These are phyloP conservation scores for Pseudotulostoma volvatum DNA, from an alignment of 495 filamentous ascomycete species.

Conservation along the genomic window DNA sequence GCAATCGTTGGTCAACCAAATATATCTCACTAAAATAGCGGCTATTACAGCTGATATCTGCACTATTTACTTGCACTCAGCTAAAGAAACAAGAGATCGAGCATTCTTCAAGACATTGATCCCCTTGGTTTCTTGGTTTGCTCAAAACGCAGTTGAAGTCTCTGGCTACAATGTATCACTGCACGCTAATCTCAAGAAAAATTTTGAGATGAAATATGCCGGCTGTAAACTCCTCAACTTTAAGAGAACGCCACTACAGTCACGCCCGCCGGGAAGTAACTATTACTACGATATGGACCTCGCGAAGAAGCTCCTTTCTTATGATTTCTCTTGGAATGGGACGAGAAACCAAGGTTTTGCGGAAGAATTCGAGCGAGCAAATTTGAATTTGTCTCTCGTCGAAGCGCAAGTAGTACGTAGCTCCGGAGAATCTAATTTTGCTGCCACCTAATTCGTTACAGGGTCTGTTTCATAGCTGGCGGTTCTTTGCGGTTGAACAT, in stretches of 20 bases:
- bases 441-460: conserved; percentile 22
- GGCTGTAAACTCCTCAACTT: conserved; percentile 56
- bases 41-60: conserved; percentile 73
- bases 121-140: conserved; percentile 58
- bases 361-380: conserved; percentile 67
- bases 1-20: conserved; percentile 24
- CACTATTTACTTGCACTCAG: conserved; percentile 76
- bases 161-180: conserved; percentile 70
- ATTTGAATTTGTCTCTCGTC: conserved; percentile 77
- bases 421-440: background rate
- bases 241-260: conserved; percentile 51
- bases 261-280: conserved; percentile 44
- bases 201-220: conserved; percentile 61
- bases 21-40: conserved; percentile 52
- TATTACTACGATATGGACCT: conserved; percentile 72
- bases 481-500: conserved; percentile 71
- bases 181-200: conserved; percentile 67
- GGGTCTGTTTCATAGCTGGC: conserved; percentile 77
- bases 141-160: conserved; percentile 53
- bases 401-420: conserved; percentile 74
- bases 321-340: conserved; percentile 61
- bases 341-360: conserved; percentile 51
- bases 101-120: conserved; percentile 51
- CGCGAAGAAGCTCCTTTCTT: conserved; percentile 55
- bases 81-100: conserved; percentile 52